A percentile compares a stretch with the other conserved stretches of the same genome.
These are phyloP conservation scores for Pestalotiopsis sp. DNA, from an alignment of 2,329 filamentous ascomycete genomes.

Conservation along the genomic window DNA sequence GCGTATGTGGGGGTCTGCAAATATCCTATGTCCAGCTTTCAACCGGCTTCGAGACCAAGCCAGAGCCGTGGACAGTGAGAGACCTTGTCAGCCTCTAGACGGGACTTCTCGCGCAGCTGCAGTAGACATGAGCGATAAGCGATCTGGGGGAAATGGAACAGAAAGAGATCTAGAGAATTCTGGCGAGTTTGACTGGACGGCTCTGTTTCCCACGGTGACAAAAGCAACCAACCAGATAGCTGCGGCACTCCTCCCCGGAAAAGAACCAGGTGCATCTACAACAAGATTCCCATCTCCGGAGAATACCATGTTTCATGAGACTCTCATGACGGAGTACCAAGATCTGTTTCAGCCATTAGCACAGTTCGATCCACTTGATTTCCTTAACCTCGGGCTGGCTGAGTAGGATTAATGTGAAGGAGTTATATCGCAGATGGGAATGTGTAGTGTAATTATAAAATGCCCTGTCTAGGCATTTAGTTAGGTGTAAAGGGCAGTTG, in stretches of 20 bases:
- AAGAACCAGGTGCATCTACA: slow-evolving; percentile 18
- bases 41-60: slow-evolving; percentile 23
- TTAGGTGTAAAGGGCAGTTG: no score
- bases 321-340: slow-evolving; percentile 23
- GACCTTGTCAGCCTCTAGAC: neutral
- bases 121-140: neutral
- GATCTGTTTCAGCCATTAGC: slow-evolving; percentile 21
- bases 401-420: neutral
- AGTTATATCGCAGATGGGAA: no score
- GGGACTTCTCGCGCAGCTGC: neutral
- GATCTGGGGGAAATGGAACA: slow-evolving; percentile 16
- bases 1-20: slow-evolving; percentile 36
- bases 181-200: slow-evolving; percentile 31
- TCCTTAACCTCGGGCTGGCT: slow-evolving; percentile 6
- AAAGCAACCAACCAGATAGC: slow-evolving; percentile 29
- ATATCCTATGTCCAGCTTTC: slow-evolving; percentile 33
- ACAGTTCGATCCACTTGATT: slow-evolving; percentile 16
- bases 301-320: slow-evolving; percentile 22
- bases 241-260: slow-evolving; percentile 23
- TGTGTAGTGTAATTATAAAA: no score
- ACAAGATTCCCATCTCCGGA: slow-evolving; percentile 20
- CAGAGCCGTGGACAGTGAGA: slow-evolving; percentile 10
- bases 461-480: no score
- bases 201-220: slow-evolving; percentile 35
- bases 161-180: neutral